Base-by-base conservation (phyloP, 2,329 filamentous ascomycete genomes). In the Tetracladium maxilliforme region DNA sequence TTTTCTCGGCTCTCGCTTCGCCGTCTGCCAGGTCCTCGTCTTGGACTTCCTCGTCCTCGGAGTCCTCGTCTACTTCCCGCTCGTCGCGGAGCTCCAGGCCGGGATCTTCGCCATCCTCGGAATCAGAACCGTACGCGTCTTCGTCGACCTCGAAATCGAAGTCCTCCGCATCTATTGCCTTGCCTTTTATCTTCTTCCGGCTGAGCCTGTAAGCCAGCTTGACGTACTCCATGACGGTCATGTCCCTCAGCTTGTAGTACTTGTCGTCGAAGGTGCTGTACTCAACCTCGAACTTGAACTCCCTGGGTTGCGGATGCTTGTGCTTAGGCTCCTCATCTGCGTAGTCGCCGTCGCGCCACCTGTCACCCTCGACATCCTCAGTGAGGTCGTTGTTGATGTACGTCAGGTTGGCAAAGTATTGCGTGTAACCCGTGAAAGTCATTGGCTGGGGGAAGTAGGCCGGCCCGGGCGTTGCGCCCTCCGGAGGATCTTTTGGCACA, bases 371-470 rank as follows among this genome's bases (percentile, higher is more conserved):
- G n/a, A 45, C 34, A 16, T 41, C 33, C 7, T 31, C 30, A 3
- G 49, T 42, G 23, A 72, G 61, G 31, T 79, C 69, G 38, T 84
- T 80, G 52, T 95, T 92, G 51, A 93, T 75, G 30, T 70, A 56
- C 0, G 87, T 95, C n/a, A 98, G 56, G 47, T 98, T 98, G 32
- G 87, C 84, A 48, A 72, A 94, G 49, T 92, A 94, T 42, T 98
- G 90, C 4, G 72, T 83, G 48, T 83, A 94, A 5, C 81, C 72
- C 4, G 77, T 62, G 33, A 86, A 59, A 0, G 82, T 80, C 19
- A 95, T 58, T 0, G 81, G 59, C 45, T 98, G 90, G 6, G 78
- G 72, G 12, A 75, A 83, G 50, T 98, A 95, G 6, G 82, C 90
- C 1, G 90, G 90, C 1, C 90, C 90, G 0, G 87, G 87, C 6